Percentiles rank a stretch among this genome's conserved stretches.
phyloP scores from a whole-genome alignment of 2,329 filamentous ascomycete genomes.

The Fusarium sp. region DNA sequence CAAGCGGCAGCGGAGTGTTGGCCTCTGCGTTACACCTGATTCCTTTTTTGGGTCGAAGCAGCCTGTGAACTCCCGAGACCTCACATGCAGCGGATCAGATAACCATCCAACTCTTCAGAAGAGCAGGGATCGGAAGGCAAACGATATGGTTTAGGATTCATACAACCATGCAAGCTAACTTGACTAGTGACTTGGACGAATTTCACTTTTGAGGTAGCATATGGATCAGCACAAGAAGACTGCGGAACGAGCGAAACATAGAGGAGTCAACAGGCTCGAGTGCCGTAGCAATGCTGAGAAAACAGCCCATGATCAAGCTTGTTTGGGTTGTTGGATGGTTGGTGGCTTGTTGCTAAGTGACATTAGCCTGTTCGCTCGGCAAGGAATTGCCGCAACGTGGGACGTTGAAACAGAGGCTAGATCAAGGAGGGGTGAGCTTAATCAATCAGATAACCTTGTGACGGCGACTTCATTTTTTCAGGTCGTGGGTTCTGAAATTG shows the following conservation, averaged over 20 bases:
- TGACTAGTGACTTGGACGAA: constrained; percentile 7
- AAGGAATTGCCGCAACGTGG: constrained; percentile 45
- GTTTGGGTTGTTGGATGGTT: constrained; percentile 21
- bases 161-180: constrained; percentile 20
- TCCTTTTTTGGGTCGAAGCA: constrained; percentile 21
- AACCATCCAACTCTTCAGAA: constrained; percentile 1
- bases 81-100: constrained; percentile 33
- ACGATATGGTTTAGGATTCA: constrained; percentile 21
- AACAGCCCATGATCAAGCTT: constrained; percentile 28
- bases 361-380: constrained; percentile 34
- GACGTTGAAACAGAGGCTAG: constrained; percentile 17
- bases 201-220: constrained; percentile 21
- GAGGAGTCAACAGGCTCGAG: constrained; percentile 1
- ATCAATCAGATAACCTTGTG: constrained; percentile 27
- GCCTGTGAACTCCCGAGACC: constrained; percentile 3
- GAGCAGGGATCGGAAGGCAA: constrained; percentile 12
- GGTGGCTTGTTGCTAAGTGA: constrained; percentile 36
- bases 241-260: neutral
- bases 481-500: neutral
- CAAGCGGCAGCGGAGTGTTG: constrained; percentile 10
- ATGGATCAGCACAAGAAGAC: constrained; percentile 12
- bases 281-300: constrained; percentile 1
- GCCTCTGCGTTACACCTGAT: constrained; percentile 20
- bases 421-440: constrained; percentile 5
- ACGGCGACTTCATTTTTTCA: neutral